These are phyloP conservation scores for Apophysomyces trapeziformis DNA, from an alignment of 371 early-diverging fungal genomes.

Conservation along the genomic window DNA sequence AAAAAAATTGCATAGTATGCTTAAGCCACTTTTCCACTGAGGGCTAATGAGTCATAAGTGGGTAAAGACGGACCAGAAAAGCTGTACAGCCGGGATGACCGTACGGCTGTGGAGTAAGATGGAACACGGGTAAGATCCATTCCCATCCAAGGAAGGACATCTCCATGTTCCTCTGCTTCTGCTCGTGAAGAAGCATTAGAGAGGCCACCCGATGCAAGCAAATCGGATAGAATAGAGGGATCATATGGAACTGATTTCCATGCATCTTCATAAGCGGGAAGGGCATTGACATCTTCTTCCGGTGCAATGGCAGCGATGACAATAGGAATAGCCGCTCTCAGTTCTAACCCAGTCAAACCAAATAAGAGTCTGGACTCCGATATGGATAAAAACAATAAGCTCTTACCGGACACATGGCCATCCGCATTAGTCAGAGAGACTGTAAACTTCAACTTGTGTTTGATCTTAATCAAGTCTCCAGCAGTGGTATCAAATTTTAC, in stretches of 20 bases:
- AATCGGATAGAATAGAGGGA: slow-evolving; percentile 22
- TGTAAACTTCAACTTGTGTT: slow-evolving; percentile 42
- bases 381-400: slow-evolving; percentile 1
- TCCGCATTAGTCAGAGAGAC: slow-evolving; percentile 33
- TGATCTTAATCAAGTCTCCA: slow-evolving; percentile 33
- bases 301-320: slow-evolving; percentile 30
- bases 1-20: neutral
- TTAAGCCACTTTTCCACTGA: slow-evolving; percentile 14
- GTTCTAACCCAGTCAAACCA: slow-evolving; percentile 23
- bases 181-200: neutral
- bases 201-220: slow-evolving; percentile 37
- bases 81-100: slow-evolving; percentile 31
- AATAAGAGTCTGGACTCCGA: neutral
- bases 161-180: neutral
- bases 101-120: slow-evolving; percentile 32
- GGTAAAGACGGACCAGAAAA: slow-evolving; percentile 30
- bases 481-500: slow-evolving; percentile 26
- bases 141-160: slow-evolving; percentile 52
- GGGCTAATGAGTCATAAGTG: slow-evolving; percentile 28
- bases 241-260: slow-evolving; percentile 21
- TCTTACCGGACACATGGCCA: slow-evolving; percentile 43
- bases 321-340: slow-evolving; percentile 40
- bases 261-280: slow-evolving; percentile 25
- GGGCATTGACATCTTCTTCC: slow-evolving; percentile 19
- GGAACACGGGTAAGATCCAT: slow-evolving; percentile 34